These are phyloP conservation scores for Dactylellina leptospora DNA, from an alignment of 2,329 filamentous ascomycete species.

Conservation along the genomic window DNA sequence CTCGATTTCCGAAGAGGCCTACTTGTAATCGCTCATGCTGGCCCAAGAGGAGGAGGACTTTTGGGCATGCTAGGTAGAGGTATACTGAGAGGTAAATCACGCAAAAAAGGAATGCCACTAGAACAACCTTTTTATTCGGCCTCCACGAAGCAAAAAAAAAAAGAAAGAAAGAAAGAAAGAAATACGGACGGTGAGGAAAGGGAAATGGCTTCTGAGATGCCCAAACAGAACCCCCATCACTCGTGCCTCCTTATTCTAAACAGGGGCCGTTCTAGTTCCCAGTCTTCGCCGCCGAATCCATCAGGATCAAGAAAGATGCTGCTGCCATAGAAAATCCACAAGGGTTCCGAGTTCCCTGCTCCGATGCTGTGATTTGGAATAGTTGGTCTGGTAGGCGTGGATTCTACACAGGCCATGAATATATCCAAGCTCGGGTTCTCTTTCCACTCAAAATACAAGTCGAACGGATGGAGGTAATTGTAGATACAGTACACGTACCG, in stretches of 20 bases:
- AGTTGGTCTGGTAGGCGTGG: no score
- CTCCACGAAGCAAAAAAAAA: no score
- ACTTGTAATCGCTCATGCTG: not conserved
- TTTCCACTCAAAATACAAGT: no score
- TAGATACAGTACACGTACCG: no score
- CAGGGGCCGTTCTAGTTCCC: not conserved
- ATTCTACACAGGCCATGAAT: no score
- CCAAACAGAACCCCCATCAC: slow-evolving; percentile 44
- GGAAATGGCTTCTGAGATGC: slow-evolving; percentile 28
- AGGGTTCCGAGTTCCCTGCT: not conserved
- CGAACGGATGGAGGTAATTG: no score
- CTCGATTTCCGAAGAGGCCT: not conserved
- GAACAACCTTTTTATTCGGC: slow-evolving; percentile 18
- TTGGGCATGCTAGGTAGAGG: slow-evolving; percentile 8
- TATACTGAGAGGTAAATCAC: slow-evolving; percentile 30
- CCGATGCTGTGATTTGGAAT: slow-evolving; percentile 39
- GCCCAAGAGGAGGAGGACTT: not conserved
- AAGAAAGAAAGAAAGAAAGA: no score
- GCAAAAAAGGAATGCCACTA: slow-evolving; percentile 39
- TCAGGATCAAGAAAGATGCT: slow-evolving; percentile 26
- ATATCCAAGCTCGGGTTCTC: no score
- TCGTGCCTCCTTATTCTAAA: slow-evolving; percentile 27
- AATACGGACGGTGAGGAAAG: no score
- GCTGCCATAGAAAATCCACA: slow-evolving; percentile 18
- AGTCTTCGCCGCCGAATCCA: slow-evolving; percentile 10